Evolutionary conservation across 495 filamentous ascomycete genomes (phyloP).

Genomic region (Tuber brumale): DNA sequence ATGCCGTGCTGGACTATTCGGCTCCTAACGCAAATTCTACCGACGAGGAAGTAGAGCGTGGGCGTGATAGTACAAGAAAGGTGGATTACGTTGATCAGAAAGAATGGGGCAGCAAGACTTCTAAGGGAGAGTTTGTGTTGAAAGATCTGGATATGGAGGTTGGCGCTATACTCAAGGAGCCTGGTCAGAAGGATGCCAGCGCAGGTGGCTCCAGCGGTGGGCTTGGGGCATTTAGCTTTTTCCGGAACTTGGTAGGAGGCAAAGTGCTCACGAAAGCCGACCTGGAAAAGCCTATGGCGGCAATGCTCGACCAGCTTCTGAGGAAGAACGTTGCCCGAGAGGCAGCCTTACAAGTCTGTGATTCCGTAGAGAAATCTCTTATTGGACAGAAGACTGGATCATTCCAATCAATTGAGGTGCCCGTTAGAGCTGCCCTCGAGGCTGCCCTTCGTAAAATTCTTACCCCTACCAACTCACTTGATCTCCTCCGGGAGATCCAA

Average conservation of each 20-base stretch:
- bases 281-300: constrained; percentile 81
- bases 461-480: constrained; percentile 88
- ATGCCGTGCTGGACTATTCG: constrained; percentile 80
- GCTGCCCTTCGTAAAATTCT: constrained; percentile 87
- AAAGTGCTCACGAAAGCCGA: constrained; percentile 83
- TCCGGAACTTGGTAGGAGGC: constrained; percentile 89
- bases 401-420: constrained; percentile 82
- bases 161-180: constrained; percentile 74
- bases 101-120: constrained; percentile 74
- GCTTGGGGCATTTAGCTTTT: constrained; percentile 54
- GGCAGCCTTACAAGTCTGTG: constrained; percentile 83
- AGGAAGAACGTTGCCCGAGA: constrained; percentile 95
- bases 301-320: constrained; percentile 90
- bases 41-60: constrained; percentile 48
- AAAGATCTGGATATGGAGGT: constrained; percentile 91
- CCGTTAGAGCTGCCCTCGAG: constrained; percentile 77
- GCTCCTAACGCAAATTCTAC: constrained; percentile 49
- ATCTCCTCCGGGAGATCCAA: constrained; percentile 88
- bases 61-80: constrained; percentile 30
- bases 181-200: constrained; percentile 54
- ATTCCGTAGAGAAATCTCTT: constrained; percentile 81
- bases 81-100: constrained; percentile 69
- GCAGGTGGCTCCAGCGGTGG: constrained; percentile 52
- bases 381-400: constrained; percentile 84
- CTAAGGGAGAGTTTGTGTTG: constrained; percentile 85